Base-by-base conservation (phyloP, 1,139 yeast genomes). In the Debaryomyces psychrophilus region DNA sequence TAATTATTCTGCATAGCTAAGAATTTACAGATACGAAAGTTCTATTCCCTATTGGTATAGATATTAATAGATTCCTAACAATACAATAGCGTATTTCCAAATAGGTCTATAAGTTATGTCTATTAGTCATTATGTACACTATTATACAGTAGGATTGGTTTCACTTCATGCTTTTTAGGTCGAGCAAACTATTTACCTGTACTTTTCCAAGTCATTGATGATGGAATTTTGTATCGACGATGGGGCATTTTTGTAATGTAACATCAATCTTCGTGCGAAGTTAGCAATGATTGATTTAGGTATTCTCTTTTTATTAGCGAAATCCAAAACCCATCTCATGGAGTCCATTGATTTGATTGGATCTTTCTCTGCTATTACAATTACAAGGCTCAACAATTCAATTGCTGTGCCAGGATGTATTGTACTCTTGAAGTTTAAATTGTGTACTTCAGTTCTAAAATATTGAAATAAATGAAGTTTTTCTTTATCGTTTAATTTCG, bases 371-470 rank as follows among this genome's bases (percentile, higher is more conserved):
- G 50, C 38, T 2, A 53, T 41, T 11, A 42, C 37, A 20, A 52
- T 42, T 9, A 54, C 41, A 20, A 50, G 26, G 27, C 50, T 44
- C 8, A 58, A 41, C 27, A 61, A 44, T 41, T 57, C 57, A 12
- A 47, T 44, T 8, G 56, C 55, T 5, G 57, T 54, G 9, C 43
- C 36, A 4, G 45, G 57, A 6, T 56, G 50, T 6, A 64, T 43
- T 15, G 49, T 50, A 46, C 59, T 58, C 12, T 54, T 50, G 46
- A 62, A 64, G 3, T 65, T 65, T 15, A 58, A 44, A 8, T 43
- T 46, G 8, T 46, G 45, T 37, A 64, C 48, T 27, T 49, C 51
- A 3, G 43, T 31, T 26, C 64, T 51, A 45, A 69, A 67, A 6
- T 43, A 33, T n/a, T 56, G 56, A 28, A 67, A 54, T 6, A 55